Base-by-base conservation (phyloP, 768 basidiomycete species). In the Lactarius akahatsu region DNA sequence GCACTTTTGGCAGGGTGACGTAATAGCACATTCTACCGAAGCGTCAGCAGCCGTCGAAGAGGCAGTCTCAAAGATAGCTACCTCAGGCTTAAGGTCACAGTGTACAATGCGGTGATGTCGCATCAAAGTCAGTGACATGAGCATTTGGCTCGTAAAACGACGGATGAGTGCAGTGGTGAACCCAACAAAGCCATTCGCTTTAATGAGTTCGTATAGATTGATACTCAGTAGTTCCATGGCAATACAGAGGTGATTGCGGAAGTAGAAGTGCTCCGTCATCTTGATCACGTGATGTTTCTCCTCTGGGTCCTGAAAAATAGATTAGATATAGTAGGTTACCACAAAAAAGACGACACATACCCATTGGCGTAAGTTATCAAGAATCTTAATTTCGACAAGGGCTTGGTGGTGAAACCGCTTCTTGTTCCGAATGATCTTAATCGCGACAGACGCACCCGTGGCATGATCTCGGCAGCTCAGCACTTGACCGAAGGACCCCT, bases 341-440 rank as follows among this genome's bases (percentile, higher is more conserved):
- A 13, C 16, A n/a, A 16, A 32, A 52, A 9, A 7, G 23, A 11
- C 30, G 57, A 2, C n/a, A n/a, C 89, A 64, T 72, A 94, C 96
- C 97, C 97, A 98, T 91, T 96, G 94, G 36, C 92, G 87, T 71
- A 98, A 81, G 75, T 92, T 98, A 72, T 98, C 94, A 69, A 99
- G 80, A 65, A 99, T 98, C 79, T 98, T 98, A 78, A 98, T 96
- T 79, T 98, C 97, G n/a, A 98, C 96, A 54, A 98, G 77, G 0
- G 96, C 97, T 76, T 98, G 97, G 72, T 96, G 93, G 76, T 98
- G 96, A 81, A 98, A 98, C 57, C 97, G 85, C 78, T 98, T 98
- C 83, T 98, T 98, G 81, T 98, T 98, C 47, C 97, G 88, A 72
- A 99, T 98, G 69, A 99, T 98, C 83, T 99, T 99, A 80, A 99